Evolutionary conservation across 164 flowering plant species (phyloP).

Genomic region (Warburgia ugandensis): DNA sequence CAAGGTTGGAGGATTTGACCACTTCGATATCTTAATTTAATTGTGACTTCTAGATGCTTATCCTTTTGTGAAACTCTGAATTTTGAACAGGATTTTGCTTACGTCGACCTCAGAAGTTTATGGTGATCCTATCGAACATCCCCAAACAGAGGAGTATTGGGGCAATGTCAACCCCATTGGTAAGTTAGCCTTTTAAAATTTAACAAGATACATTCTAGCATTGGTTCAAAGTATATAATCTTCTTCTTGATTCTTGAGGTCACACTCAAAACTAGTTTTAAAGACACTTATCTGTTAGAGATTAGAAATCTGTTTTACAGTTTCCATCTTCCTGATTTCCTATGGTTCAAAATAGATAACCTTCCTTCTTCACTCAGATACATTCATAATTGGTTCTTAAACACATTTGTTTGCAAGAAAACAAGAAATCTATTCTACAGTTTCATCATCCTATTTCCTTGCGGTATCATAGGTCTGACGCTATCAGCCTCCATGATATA

Average conservation of each 20-base stretch:
- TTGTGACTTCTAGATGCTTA: not conserved
- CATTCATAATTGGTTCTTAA: too few relatives aligned
- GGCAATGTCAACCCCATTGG: constrained; percentile 99
- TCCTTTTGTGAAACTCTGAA: not conserved
- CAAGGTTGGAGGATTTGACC: constrained; percentile 44
- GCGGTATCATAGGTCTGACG: too few relatives aligned
- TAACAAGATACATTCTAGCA: not conserved
- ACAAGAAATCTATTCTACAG: too few relatives aligned
- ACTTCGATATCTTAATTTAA: not conserved
- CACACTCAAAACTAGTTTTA: not conserved
- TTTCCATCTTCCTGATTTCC: not conserved
- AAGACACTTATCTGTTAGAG: not conserved
- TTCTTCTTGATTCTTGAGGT: not conserved
- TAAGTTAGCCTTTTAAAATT: constrained; percentile 17
- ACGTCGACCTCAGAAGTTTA: constrained; percentile 97
- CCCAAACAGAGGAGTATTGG: constrained; percentile 91
- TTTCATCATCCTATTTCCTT: too few relatives aligned
- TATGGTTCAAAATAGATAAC: not conserved
- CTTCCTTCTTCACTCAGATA: not conserved
- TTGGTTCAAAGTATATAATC: not conserved
- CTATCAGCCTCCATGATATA: too few relatives aligned
- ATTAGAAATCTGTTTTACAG: too few relatives aligned
- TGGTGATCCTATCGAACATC: constrained; percentile 98
- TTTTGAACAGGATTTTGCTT: constrained; percentile 60
- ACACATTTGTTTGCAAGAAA: not conserved